A percentile compares a stretch with the other conserved stretches of the same genome.
Evolutionary conservation across 768 basidiomycete genomes (phyloP).

Genomic region (Asterophora lycoperdoides): DNA sequence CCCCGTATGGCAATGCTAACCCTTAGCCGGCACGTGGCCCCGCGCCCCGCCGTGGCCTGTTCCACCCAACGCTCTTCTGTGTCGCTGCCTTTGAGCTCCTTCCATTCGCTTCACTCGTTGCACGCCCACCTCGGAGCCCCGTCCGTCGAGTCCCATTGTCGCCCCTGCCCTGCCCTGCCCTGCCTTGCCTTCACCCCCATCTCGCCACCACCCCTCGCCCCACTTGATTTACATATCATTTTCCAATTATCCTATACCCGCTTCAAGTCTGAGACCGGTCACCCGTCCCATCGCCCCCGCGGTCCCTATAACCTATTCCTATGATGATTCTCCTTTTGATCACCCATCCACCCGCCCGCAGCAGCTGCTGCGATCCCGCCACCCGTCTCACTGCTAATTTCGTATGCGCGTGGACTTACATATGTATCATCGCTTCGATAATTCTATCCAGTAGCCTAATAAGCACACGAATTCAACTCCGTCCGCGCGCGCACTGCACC

Average conservation of each 20-base stretch:
- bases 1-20: slow-evolving; percentile 20
- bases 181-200: slow-evolving; percentile 9
- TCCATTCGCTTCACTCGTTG: slow-evolving; percentile 13
- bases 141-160: slow-evolving; percentile 4
- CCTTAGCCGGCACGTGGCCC: slow-evolving; percentile 16
- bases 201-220: too few relatives aligned
- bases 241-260: background rate
- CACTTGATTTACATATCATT: too few relatives aligned
- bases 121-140: slow-evolving; percentile 9
- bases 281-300: too few relatives aligned
- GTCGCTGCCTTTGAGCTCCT: slow-evolving; percentile 6
- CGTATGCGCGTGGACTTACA: too few relatives aligned
- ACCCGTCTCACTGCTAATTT: slow-evolving; percentile 8
- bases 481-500: too few relatives aligned
- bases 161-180: slow-evolving; percentile 2
- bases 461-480: too few relatives aligned
- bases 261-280: slow-evolving; percentile 9
- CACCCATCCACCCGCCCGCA: background rate
- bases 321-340: too few relatives aligned
- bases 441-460: too few relatives aligned
- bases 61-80: slow-evolving; percentile 6
- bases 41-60: background rate
- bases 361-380: background rate
- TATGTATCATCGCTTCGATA: too few relatives aligned
- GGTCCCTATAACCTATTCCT: slow-evolving; percentile 3